Evolutionary conservation across 371 early-diverging fungal genomes (phyloP).

Genomic region (Parasitella parasitica): DNA sequence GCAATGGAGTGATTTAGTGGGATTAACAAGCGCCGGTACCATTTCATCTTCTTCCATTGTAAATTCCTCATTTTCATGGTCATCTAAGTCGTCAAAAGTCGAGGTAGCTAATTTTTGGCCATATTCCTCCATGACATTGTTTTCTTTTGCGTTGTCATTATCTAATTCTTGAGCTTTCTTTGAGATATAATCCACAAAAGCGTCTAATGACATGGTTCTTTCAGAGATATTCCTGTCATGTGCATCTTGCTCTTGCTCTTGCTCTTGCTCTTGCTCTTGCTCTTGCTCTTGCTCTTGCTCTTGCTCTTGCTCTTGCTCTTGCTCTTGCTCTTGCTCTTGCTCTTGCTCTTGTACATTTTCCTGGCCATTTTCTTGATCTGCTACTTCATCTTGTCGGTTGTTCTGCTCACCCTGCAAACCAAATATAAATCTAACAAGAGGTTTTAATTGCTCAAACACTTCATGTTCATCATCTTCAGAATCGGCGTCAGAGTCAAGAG

Average conservation of each 20-base stretch:
- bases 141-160: background rate
- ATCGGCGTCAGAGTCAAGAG: background rate
- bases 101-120: background rate
- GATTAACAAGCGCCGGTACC: background rate
- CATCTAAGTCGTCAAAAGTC: background rate
- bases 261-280: slow-evolving; percentile 6
- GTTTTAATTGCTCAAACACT: background rate
- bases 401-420: background rate
- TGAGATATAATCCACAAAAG: background rate
- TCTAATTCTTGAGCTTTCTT: background rate
- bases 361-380: background rate
- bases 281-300: slow-evolving; percentile 1
- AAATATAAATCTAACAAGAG: slow-evolving; percentile 8
- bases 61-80: background rate
- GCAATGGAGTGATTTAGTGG: background rate
- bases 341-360: background rate
- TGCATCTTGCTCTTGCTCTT: slow-evolving; percentile 1
- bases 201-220: background rate
- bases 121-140: background rate
- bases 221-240: background rate
- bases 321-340: background rate
- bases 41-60: background rate
- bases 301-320: background rate
- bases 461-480: slow-evolving; percentile 11
- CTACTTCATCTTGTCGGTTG: background rate